Evolutionary conservation across 2,329 filamentous ascomycete species (phyloP).

Genomic region (Fusarium pininemorale): DNA sequence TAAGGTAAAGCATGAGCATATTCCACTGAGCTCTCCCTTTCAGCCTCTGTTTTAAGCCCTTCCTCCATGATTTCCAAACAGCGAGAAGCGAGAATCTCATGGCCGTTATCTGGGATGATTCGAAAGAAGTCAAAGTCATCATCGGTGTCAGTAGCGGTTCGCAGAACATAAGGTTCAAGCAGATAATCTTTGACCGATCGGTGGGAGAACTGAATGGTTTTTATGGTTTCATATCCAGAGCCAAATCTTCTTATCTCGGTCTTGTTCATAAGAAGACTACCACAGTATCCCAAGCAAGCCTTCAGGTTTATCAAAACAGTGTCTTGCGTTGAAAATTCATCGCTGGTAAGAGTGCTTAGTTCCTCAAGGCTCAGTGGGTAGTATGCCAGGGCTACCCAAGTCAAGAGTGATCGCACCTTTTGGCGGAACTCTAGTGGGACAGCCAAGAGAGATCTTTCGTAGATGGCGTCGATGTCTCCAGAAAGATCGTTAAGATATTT

Average conservation of each 20-base stretch:
- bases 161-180: background rate
- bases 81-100: background rate
- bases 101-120: background rate
- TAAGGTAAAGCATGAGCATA: background rate
- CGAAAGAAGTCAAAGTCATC: background rate
- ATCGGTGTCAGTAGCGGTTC: background rate
- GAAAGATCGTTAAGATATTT: background rate
- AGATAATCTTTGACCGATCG: background rate
- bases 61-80: conserved; percentile 3
- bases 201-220: conserved; percentile 4
- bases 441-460: background rate
- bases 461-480: background rate
- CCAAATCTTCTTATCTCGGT: background rate
- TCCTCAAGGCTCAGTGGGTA: background rate
- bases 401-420: background rate
- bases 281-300: background rate
- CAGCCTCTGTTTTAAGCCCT: background rate
- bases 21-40: background rate
- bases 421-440: background rate
- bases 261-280: background rate
- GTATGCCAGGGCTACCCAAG: background rate
- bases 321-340: background rate
- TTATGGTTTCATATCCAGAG: background rate
- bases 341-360: background rate
- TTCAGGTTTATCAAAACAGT: background rate